phyloP scores from a whole-genome alignment of 768 basidiomycete species.

The Leccinum pellstonianum region DNA sequence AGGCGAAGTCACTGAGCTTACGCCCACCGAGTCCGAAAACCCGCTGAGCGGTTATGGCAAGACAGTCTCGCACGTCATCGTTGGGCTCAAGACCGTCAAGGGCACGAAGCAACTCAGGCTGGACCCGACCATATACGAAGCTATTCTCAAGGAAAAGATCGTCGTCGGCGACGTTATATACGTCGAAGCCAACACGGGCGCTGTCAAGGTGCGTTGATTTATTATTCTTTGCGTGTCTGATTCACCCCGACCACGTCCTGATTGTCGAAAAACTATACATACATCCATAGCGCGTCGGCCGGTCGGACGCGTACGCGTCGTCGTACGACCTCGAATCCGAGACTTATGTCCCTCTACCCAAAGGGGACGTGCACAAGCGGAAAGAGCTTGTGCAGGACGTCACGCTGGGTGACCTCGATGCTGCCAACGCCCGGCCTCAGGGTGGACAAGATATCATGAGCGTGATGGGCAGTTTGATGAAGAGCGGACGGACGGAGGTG shows the following conservation, averaged over 20 bases:
- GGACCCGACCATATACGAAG: slow-evolving; percentile 95
- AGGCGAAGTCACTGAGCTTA: slow-evolving; percentile 96
- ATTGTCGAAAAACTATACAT: neutral
- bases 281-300: slow-evolving; percentile 74
- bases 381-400: slow-evolving; percentile 96
- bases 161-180: slow-evolving; percentile 97
- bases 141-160: slow-evolving; percentile 96
- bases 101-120: slow-evolving; percentile 93
- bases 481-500: slow-evolving; percentile 91
- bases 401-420: slow-evolving; percentile 91
- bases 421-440: slow-evolving; percentile 93
- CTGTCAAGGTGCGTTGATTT: slow-evolving; percentile 71
- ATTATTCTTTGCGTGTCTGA: neutral
- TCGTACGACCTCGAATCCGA: slow-evolving; percentile 98
- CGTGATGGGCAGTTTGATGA: slow-evolving; percentile 91
- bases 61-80: slow-evolving; percentile 96
- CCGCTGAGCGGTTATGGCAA: slow-evolving; percentile 97
- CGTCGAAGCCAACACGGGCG: slow-evolving; percentile 89
- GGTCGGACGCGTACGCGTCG: slow-evolving; percentile 96
- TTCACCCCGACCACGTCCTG: neutral
- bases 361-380: slow-evolving; percentile 94
- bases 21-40: slow-evolving; percentile 95
- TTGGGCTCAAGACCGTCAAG: slow-evolving; percentile 90
- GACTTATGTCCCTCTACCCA: slow-evolving; percentile 96
- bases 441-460: slow-evolving; percentile 99